Evolutionary conservation across 208 protist genomes (phyloP), one percentile per base, ranked within the genome.

Genomic region (Crithidia acanthocephali): DNA sequence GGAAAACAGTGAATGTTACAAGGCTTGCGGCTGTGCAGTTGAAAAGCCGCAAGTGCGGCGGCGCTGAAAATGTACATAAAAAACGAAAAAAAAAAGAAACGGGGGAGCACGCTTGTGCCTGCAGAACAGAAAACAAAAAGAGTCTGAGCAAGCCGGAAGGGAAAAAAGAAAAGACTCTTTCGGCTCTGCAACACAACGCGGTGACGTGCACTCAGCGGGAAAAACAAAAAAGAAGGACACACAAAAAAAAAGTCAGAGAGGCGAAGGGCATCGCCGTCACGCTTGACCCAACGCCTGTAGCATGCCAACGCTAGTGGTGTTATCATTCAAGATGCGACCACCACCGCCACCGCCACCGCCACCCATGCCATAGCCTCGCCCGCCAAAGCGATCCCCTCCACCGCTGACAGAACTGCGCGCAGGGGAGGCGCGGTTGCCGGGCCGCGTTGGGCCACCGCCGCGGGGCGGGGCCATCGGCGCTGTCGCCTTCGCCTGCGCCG

Each of bases 241-340:
- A 53, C n/a, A 52, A 13, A 53, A 27, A 45, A 44, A 37, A 40
- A 53, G 15, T n/a, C n/a, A n/a, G 48, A 55, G 3, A 66, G 30
- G n/a, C 2, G 32, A 42, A 20, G 13, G 22, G 40, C 23, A 13
- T 32, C n/a, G 35, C 25, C 5, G 27, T 58, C 85, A 96, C n/a
- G 83, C 88, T 27, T 76, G 64, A 1, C 92, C 92, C 79, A 96
- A 86, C 8, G 89, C 87, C 61, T 96, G 92, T 27, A 94, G 74
- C 85, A 94, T 94, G 40, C 89, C 92, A 11, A 94, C n/a, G 61
- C 92, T 96, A 4, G 87, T 88, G 25, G 83, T 87, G 71, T 96
- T 96, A 59, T 90, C 84, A 57, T 95, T 96, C 16, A 87, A 40
- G 59, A 96, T 88, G 63, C 75, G 80, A 58, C 73, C 70, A 56